Conservation (phyloP, 164 flowering plant genomes). For the Taxillus chinensis region DNA sequence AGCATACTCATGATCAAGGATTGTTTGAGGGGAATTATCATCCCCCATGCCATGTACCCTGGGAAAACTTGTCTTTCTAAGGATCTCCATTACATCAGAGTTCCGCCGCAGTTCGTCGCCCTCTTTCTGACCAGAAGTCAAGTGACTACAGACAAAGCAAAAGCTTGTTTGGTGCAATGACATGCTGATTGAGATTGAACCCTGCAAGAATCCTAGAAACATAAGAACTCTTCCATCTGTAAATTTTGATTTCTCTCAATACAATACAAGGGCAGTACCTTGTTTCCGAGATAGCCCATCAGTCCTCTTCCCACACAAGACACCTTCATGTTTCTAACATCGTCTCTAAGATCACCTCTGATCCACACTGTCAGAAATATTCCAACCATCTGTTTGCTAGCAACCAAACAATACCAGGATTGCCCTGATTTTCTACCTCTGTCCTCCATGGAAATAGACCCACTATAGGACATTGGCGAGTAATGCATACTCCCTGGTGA, state of each 20-base stretch:
- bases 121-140: slow-evolving; percentile 96
- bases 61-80: slow-evolving; percentile 95
- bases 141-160: slow-evolving; percentile 94
- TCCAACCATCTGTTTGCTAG: slow-evolving; percentile 73
- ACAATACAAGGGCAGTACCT: slow-evolving; percentile 25
- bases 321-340: slow-evolving; percentile 59
- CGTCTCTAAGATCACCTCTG: slow-evolving; percentile 43
- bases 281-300: slow-evolving; percentile 81
- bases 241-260: neutral
- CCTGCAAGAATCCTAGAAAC: slow-evolving; percentile 43
- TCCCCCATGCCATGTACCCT: slow-evolving; percentile 66
- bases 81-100: slow-evolving; percentile 94
- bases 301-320: slow-evolving; percentile 78
- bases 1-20: slow-evolving; percentile 88
- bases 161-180: slow-evolving; percentile 94
- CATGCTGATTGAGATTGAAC: slow-evolving; percentile 97
- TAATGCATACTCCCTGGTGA: slow-evolving; percentile 29
- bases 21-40: slow-evolving; percentile 76
- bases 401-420: slow-evolving; percentile 58
- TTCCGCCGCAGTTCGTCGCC: slow-evolving; percentile 95
- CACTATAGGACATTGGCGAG: slow-evolving; percentile 29
- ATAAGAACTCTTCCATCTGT: slow-evolving; percentile 4
- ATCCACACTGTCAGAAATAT: slow-evolving; percentile 64
- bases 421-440: slow-evolving; percentile 27
- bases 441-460: slow-evolving; percentile 33